phyloP scores from a whole-genome alignment of 768 basidiomycete genomes.

The Hemileccinum impolitum region DNA sequence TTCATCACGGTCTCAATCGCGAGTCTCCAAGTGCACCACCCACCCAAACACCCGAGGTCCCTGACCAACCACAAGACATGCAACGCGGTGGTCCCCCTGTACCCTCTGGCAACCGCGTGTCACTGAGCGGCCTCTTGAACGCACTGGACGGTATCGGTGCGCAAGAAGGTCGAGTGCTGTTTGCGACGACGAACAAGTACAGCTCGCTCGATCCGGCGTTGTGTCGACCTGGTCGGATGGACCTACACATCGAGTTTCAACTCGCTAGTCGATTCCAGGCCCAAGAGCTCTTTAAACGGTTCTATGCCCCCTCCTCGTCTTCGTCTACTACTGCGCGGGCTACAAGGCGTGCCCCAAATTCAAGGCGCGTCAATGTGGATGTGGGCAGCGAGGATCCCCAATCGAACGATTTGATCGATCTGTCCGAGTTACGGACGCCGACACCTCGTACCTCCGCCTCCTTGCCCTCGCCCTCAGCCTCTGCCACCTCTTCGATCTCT shows the following conservation, averaged over 20 bases:
- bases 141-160: slow-evolving; percentile 79
- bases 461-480: background rate
- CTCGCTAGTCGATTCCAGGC: slow-evolving; percentile 71
- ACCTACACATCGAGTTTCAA: slow-evolving; percentile 73
- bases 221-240: slow-evolving; percentile 76
- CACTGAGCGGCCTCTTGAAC: slow-evolving; percentile 72
- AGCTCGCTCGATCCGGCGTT: slow-evolving; percentile 68
- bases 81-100: slow-evolving; percentile 3
- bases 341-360: too few relatives aligned
- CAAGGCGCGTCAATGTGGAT: too few relatives aligned
- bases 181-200: slow-evolving; percentile 79
- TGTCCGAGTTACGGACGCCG: background rate
- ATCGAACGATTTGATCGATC: slow-evolving; percentile 18
- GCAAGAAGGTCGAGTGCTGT: slow-evolving; percentile 78
- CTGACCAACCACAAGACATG: slow-evolving; percentile 14
- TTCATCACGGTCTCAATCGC: slow-evolving; percentile 43
- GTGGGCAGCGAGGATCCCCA: background rate
- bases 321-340: too few relatives aligned
- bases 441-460: background rate
- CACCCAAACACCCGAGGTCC: background rate
- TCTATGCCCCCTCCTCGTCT: slow-evolving; percentile 49
- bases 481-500: background rate
- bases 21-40: slow-evolving; percentile 11
- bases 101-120: slow-evolving; percentile 39
- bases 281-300: slow-evolving; percentile 59